Percentiles rank a stretch among this genome's conserved stretches.
These are phyloP conservation scores for Mimosa bimucronata DNA, from an alignment of 306 rosid genomes.

Conservation along the genomic window DNA sequence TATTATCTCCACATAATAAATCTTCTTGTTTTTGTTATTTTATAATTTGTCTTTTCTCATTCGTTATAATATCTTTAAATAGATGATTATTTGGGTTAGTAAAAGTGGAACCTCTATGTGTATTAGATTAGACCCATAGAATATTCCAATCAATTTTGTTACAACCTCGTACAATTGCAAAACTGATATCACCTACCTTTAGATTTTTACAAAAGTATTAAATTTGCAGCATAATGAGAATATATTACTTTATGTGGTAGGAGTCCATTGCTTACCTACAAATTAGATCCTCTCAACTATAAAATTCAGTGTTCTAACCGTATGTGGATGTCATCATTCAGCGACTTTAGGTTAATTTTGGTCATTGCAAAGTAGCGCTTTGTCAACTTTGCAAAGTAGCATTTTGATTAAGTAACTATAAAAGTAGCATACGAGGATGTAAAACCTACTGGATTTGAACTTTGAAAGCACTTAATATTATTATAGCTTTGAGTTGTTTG, in stretches of 20 bases:
- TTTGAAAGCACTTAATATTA: no score
- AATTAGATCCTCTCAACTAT: not conserved
- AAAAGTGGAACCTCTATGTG: not conserved
- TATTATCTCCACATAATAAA: no score
- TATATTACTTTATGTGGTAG: not conserved
- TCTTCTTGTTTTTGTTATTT: no score
- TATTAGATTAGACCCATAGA: not conserved
- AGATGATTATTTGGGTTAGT: not conserved
- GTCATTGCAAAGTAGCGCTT: not conserved
- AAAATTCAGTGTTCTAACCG: not conserved
- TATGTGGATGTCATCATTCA: not conserved
- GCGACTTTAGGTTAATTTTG: not conserved
- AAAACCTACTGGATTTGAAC: no score
- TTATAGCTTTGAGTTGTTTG: no score
- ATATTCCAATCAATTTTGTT: not conserved
- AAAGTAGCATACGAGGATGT: no score
- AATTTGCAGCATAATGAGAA: not conserved
- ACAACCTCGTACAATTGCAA: not conserved
- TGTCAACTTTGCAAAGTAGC: slow-evolving; percentile 3
- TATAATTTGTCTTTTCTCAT: not conserved
- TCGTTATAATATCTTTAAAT: not conserved
- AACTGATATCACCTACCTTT: not conserved
- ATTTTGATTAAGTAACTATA: no score
- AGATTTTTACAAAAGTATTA: not conserved
- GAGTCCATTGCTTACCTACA: not conserved